These are phyloP conservation scores for Syzygium aqueum DNA, from an alignment of 345 rosid species.

Conservation along the genomic window DNA sequence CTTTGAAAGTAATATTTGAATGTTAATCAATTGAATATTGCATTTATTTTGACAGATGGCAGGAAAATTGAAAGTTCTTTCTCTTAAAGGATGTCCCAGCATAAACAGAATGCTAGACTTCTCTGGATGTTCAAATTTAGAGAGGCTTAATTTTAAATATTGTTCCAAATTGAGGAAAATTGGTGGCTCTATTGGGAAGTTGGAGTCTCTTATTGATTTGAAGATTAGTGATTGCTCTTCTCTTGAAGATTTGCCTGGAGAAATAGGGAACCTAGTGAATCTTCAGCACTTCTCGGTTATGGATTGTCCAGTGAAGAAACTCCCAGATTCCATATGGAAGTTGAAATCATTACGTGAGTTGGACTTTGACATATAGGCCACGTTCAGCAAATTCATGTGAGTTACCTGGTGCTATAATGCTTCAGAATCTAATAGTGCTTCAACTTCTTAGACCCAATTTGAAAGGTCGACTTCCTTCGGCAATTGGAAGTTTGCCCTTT, in stretches of 20 bases:
- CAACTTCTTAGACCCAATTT: accelerated
- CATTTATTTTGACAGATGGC: too few relatives aligned
- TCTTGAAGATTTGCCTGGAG: not conserved
- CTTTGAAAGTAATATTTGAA: too few relatives aligned
- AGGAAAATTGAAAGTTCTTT: too few relatives aligned
- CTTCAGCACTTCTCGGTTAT: not conserved
- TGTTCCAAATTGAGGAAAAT: too few relatives aligned
- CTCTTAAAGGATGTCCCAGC: too few relatives aligned
- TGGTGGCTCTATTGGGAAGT: too few relatives aligned
- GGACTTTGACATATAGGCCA: not conserved
- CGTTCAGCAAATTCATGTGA: accelerated
- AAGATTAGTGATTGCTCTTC: too few relatives aligned
- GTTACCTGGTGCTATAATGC: not conserved
- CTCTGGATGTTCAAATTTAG: too few relatives aligned
- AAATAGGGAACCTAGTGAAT: not conserved
- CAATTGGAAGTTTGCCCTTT: not conserved
- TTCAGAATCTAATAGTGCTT: not conserved
- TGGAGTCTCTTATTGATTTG: too few relatives aligned
- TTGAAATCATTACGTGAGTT: not conserved
- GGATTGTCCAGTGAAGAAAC: accelerated
- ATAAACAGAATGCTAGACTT: too few relatives aligned
- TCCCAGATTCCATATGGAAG: not conserved
- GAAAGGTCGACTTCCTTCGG: not conserved
- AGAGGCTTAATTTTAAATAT: too few relatives aligned
- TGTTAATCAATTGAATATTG: too few relatives aligned